Evolutionary conservation across 1,284 basidiomycete species (phyloP), one percentile per base, ranked within the genome.

Genomic region (Ceratobasidium sp.): DNA sequence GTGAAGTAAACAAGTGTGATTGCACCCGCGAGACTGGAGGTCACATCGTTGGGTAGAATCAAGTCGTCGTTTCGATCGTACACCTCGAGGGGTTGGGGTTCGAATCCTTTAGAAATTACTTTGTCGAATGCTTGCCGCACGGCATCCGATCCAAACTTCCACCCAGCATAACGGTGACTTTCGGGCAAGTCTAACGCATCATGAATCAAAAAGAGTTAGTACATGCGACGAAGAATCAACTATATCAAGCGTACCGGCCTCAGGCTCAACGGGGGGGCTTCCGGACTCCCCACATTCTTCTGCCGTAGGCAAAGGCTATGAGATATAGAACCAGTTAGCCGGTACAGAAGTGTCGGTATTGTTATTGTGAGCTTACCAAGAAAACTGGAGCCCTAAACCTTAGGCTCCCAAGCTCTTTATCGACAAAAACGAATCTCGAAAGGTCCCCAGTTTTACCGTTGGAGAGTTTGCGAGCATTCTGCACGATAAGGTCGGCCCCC

Each of bases 221-320:
- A 56, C n/a, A n/a, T 9, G 55, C 55, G 7, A 56, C 18, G 7
- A 20, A 56, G 6, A 20, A 20, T n/a, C 5, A 28, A 56, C 26
- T 20, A 20, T 20, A 20, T n/a, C n/a, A n/a, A n/a, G n/a, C 55
- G 7, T 9, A 56, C 55, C 55, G 7, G 55, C 55, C n/a, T 56
- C 55, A 20, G 20, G 7, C 18, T 56, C 18, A 7, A 20, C 9
- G 20, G 55, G 55, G 7, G n/a, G 18, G 7, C 26, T 5, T 9
- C n/a, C 55, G 18, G n/a, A n/a, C 18, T 56, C 55, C 7, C n/a
- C 55, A 56, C 26, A 56, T 56, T 56, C 55, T 56, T 56, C 55
- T 5, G 26, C 18, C 26, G 55, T 56, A 20, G 55, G 55, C 7
- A 56, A 5, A 5, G 55, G 55, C 55, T 56, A 28, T 20, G 18